phyloP scores from a whole-genome alignment of 495 filamentous ascomycete species.

The Podospora pseudopauciseta region DNA sequence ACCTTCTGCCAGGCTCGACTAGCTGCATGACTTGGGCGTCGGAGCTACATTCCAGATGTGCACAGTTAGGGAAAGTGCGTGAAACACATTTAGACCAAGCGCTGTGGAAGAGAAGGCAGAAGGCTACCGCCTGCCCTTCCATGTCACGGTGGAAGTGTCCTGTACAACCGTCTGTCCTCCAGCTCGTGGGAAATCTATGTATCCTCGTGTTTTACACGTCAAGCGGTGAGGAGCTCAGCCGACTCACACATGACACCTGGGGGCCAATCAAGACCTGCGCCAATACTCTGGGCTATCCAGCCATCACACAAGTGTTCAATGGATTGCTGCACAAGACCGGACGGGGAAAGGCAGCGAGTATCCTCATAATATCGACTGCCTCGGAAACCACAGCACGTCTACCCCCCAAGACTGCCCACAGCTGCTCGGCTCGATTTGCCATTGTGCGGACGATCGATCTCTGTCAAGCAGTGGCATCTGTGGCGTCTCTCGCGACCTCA shows the following conservation, averaged over 20 bases:
- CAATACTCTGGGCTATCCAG: neutral
- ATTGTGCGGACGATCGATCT: neutral
- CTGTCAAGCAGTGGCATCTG: neutral
- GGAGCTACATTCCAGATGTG: neutral
- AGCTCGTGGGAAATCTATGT: neutral
- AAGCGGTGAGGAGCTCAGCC: conserved; percentile 7
- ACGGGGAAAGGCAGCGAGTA: neutral
- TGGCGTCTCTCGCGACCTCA: neutral
- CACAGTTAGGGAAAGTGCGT: neutral
- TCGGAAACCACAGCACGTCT: neutral
- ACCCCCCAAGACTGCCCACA: neutral
- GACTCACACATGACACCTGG: neutral
- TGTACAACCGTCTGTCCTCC: conserved; percentile 1
- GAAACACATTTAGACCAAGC: neutral
- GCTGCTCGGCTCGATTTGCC: neutral
- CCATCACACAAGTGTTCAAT: neutral
- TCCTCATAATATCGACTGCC: neutral
- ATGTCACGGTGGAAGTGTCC: neutral
- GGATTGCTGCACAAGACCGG: conserved; percentile 1
- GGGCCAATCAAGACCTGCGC: neutral
- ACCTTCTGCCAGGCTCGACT: neutral
- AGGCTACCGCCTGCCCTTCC: neutral
- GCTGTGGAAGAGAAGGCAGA: neutral
- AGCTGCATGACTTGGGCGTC: neutral
- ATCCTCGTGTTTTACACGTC: conserved; percentile 9